Evolutionary conservation across 164 flowering plant species (phyloP), one percentile per base, ranked within the genome.

Genomic region (Nymphaea thermarum): DNA sequence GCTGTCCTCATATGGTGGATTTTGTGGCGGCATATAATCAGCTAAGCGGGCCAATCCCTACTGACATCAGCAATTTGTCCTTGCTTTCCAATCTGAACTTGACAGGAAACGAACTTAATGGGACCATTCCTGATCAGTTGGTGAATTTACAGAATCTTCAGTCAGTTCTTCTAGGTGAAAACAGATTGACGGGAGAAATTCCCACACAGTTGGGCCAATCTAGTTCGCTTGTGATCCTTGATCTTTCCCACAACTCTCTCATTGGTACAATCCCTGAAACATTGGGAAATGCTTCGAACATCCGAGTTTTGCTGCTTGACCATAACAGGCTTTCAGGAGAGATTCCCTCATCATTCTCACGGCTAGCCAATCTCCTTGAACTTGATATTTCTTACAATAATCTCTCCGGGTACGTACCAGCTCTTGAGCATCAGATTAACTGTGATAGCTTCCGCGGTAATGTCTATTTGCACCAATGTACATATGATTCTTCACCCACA

Each of bases 351-450:
- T 80, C 87, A 60, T 80, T 86, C 65, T 80, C 91, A 2, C 61
- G 57, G 62, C 81, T 89, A 6, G n/a, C 75, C 4, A 65, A 15
- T 67, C 90, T 89, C 15, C 65, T 74, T 43, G 47, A 47, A 41
- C 71, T 89, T 60, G 80, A 85, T 73, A 80, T 89, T 68, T 89
- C 95, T 60, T 85, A 74, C 81, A 89, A 89, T 73, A 82, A 86
- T 65, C 85, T 89, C 47, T 80, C 91, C 5, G 95, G 95, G 43
- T 74, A 57, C 63, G 80, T 89, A 59, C 91, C 88, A 6, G 71
- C 53, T 62, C 78, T 86, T 66, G 80, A 72, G 66, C 82, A 74
- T 59, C 25, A 25, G 43, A 73, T 3, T 53, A 73, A 81, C 67
- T 86, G 91, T 64, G 66, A 64, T 62, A 44, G 60, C 66, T 88